Conservation (phyloP, 2,329 filamentous ascomycete genomes). For the Hypomyces perniciosus region DNA sequence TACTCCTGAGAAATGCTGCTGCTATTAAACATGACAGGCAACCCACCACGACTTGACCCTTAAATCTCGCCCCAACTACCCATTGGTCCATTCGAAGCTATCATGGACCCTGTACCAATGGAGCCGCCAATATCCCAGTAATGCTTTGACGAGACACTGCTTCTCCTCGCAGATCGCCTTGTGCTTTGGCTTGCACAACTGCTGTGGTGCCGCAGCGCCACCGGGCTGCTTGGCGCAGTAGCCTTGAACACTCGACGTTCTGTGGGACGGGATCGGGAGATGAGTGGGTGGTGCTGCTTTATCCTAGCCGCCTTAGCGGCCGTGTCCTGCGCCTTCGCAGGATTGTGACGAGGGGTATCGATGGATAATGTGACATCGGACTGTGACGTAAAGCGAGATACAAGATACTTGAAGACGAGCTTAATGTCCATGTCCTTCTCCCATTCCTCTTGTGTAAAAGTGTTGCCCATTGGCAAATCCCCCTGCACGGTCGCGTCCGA, state of each 20-base stretch:
- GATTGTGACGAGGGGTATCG: slow-evolving; percentile 20
- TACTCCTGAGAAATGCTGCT: too few species aligned
- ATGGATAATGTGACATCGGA: slow-evolving; percentile 21
- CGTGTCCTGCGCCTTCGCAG: slow-evolving; percentile 53
- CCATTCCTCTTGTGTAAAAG: slow-evolving; percentile 76
- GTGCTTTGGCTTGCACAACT: slow-evolving; percentile 89
- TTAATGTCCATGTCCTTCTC: slow-evolving; percentile 86
- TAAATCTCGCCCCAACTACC: slow-evolving; percentile 75
- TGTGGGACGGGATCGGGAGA: slow-evolving; percentile 49
- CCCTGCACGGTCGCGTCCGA: slow-evolving; percentile 18
- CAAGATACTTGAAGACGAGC: slow-evolving; percentile 84
- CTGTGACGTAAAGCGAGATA: slow-evolving; percentile 62
- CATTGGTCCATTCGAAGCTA: slow-evolving; percentile 60
- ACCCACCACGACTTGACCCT: slow-evolving; percentile 12
- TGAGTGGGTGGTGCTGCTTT: slow-evolving; percentile 80
- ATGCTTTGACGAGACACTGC: slow-evolving; percentile 68
- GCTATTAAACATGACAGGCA: neutral
- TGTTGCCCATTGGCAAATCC: slow-evolving; percentile 21
- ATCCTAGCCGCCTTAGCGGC: slow-evolving; percentile 78
- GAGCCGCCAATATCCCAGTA: slow-evolving; percentile 90
- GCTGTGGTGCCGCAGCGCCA: slow-evolving; percentile 44
- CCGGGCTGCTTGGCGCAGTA: slow-evolving; percentile 43
- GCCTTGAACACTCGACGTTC: slow-evolving; percentile 55
- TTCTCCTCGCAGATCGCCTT: slow-evolving; percentile 61
- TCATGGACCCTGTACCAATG: slow-evolving; percentile 67